Base-by-base conservation (phyloP, 2,329 filamentous ascomycete genomes). In the Rutstroemia sp. region DNA sequence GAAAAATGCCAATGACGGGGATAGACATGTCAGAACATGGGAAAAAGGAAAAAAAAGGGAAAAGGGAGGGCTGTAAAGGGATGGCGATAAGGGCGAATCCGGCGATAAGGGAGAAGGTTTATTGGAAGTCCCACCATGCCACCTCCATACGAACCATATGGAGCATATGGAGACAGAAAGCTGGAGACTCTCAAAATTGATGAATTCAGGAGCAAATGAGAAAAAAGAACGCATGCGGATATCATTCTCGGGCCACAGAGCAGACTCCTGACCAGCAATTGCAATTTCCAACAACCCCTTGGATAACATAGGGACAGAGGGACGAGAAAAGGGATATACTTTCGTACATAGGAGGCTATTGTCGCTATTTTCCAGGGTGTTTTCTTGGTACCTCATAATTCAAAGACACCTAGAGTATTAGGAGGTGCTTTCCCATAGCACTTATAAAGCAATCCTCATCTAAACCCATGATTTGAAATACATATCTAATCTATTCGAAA, bases 21-120 rank as follows among this genome's bases (percentile, higher is more conserved):
- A 14, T 34, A 10, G 10, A 34, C 10, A 34, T 12, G 30, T 2
- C 30, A 12, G 30, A 34, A 34, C 2, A 34, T 34, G 30, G 10
- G n/a, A 23, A 47, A 52, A 51, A 23, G 50, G 39, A 45, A 27
- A 27, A 27, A 47, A 52, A 51, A 23, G 50, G 39, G 30, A 27
- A 27, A 27, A 27, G 25, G 25, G 25, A 27, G 25, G 1, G 5
- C 25, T 23, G 25, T 27, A 27, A 27, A 51, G 39, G 50, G 50
- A 45, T 34, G 25, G 16, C n/a, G 39, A 52, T 46, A 52, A 52
- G 50, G 34, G 30, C 23, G 16, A 23, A 52, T 45, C n/a, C 39
- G 50, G 50, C 50, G 25, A 52, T 23, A 45, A 19, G 47, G 17
- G 44, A 14, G 21, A 27, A 25, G 21, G 21, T 17, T 47, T 47